Conservation (phyloP, 441 rosid genomes). For the Theobroma grandiflorum region DNA sequence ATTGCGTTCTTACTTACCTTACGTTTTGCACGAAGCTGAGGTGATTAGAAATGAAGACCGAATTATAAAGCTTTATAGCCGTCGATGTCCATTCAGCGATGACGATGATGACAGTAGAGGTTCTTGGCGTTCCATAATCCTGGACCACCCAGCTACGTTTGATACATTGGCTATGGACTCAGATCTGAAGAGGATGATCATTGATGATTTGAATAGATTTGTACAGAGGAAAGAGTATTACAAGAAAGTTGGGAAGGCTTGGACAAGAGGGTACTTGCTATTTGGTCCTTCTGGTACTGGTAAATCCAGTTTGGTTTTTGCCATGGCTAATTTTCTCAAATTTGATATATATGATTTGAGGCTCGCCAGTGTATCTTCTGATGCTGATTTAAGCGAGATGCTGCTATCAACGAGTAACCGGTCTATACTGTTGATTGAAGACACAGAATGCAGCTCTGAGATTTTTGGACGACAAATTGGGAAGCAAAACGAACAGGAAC, state of each 20-base stretch:
- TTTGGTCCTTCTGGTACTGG: conserved; percentile 58
- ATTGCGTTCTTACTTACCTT: conserved; percentile 29
- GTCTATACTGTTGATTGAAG: conserved; percentile 50
- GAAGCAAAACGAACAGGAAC: background rate
- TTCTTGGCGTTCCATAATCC: conserved; percentile 16
- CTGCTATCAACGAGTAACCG: conserved; percentile 29
- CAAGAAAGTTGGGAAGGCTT: conserved; percentile 44
- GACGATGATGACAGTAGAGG: background rate
- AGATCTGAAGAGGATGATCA: conserved; percentile 38
- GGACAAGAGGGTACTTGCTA: conserved; percentile 54
- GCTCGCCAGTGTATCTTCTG: conserved; percentile 29
- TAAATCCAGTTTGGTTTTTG: conserved; percentile 54
- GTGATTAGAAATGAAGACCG: conserved; percentile 27
- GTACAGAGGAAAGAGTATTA: conserved; percentile 43
- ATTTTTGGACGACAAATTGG: conserved; percentile 18
- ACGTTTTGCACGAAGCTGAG: conserved; percentile 27
- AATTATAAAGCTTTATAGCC: conserved; percentile 31
- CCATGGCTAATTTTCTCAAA: conserved; percentile 55
- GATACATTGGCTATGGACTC: conserved; percentile 49
- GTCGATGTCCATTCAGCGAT: conserved; percentile 9
- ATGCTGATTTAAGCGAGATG: conserved; percentile 37
- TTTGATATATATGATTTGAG: conserved; percentile 50
- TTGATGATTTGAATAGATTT: conserved; percentile 47
- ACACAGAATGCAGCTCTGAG: conserved; percentile 43
- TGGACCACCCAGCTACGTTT: conserved; percentile 46